Base-by-base conservation (phyloP, 768 basidiomycete species). In the Auriculariales sp. region DNA sequence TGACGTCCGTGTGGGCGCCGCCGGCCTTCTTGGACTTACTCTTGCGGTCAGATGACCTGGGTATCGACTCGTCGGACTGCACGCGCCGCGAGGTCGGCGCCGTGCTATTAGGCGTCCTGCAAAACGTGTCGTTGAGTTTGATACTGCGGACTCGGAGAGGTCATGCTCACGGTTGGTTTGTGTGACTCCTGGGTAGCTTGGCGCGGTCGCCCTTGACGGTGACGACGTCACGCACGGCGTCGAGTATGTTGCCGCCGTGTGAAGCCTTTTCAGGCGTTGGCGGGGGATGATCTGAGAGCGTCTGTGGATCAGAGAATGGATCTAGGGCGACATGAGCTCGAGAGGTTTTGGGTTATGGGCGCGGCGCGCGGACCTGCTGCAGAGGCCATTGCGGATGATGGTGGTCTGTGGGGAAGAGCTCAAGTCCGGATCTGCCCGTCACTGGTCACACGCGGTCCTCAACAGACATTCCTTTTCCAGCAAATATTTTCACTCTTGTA, bases 1-100 rank as follows among this genome's bases (percentile, higher is more conserved):
- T 91, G 57, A 87, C 79, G 70, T 91, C 88, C 55, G 86, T 86
- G 61, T 91, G 85, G 52, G 76, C 71, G 19, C 83, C 88, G 51
- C 79, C 78, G 30, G 25, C 53, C 66, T 87, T 89, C 75, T 74
- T 77, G 56, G 45, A 75, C 73, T 52, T 68, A 54, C 59, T 72
- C 70, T 52, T 70, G 59, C 60, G 76, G 34, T 64, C 64, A 47
- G 64, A 63, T 28, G 64, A 63, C 15, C 61, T 68, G 29, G 66
- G 56, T 46, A 67, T 66, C 24, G 73, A 72, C 52, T 76, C 74
- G 39, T 75, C 67, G 3, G 75, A 76, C 49, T 66, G 65, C 2
- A 75, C 74, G 53, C 74, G 73, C 25, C 69, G 70, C 53, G 53
- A 57, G 30, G 52, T 51, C 19, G 22, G 54, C 28, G 55, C 34